Conservation (phyloP, 2,329 filamentous ascomycete genomes). For the Ophiostoma novo-ulmi region DNA sequence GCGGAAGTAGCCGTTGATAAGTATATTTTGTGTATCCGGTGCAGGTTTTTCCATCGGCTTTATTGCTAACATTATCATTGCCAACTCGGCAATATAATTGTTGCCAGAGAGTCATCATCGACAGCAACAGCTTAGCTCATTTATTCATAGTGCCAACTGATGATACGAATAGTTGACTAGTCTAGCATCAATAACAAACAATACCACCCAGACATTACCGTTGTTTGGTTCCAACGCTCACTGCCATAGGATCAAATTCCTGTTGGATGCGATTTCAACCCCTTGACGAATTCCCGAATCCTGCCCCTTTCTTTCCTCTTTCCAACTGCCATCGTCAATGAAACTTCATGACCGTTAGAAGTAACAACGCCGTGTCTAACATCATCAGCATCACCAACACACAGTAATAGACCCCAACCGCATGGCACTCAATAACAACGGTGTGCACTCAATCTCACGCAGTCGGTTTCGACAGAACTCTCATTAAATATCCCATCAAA, state of each 20-base stretch:
- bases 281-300: background rate
- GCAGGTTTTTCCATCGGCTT: background rate
- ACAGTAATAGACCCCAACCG: background rate
- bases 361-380: background rate
- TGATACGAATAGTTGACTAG: background rate
- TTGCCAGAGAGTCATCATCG: background rate
- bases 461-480: background rate
- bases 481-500: no score
- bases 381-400: background rate
- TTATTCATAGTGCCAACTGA: background rate
- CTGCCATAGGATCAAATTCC: background rate
- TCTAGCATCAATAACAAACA: background rate
- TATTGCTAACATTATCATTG: background rate
- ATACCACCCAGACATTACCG: background rate
- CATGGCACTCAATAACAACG: background rate
- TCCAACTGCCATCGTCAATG: background rate
- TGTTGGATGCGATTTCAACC: background rate
- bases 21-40: background rate
- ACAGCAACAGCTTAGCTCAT: no score
- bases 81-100: background rate
- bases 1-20: background rate
- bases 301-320: background rate
- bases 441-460: background rate
- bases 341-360: conserved; percentile 7
- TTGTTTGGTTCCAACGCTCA: background rate